These are phyloP conservation scores for Sanghuangporus sanghuang DNA, from an alignment of 1,284 basidiomycete species.

Conservation along the genomic window DNA sequence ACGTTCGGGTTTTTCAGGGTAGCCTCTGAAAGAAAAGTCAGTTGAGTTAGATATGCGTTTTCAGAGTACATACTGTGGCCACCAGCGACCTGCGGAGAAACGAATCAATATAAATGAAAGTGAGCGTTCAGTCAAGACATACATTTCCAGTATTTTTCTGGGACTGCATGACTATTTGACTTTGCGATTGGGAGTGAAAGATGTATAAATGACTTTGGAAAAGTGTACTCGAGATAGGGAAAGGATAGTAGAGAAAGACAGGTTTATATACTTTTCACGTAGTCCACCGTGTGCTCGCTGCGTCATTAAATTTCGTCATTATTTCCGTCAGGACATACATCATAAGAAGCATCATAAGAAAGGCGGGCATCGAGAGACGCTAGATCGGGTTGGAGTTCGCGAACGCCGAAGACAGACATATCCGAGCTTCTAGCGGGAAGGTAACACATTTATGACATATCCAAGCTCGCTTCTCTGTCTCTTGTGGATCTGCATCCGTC, in stretches of 20 bases:
- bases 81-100: not conserved
- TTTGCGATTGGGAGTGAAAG: not conserved
- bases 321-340: conserved; percentile 5
- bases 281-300: not conserved
- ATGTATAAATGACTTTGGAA: not conserved
- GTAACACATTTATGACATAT: not conserved
- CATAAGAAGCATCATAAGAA: conserved; percentile 6
- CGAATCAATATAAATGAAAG: not conserved
- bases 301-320: conserved; percentile 2
- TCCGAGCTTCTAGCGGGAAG: not conserved
- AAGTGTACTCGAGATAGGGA: not conserved
- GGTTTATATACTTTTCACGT: not conserved
- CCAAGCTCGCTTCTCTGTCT: not conserved
- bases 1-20: conserved; percentile 40
- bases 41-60: not conserved
- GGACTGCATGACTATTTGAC: not conserved
- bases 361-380: not conserved
- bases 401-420: not conserved
- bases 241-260: not conserved
- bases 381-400: not conserved
- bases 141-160: conserved; percentile 7
- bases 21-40: conserved; percentile 2
- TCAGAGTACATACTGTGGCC: conserved; percentile 13
- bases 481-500: not conserved
- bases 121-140: not conserved